Percentiles rank a stretch among this genome's conserved stretches.
Conservation (phyloP, 345 rosid genomes). For the Anastatica hierochuntica region DNA sequence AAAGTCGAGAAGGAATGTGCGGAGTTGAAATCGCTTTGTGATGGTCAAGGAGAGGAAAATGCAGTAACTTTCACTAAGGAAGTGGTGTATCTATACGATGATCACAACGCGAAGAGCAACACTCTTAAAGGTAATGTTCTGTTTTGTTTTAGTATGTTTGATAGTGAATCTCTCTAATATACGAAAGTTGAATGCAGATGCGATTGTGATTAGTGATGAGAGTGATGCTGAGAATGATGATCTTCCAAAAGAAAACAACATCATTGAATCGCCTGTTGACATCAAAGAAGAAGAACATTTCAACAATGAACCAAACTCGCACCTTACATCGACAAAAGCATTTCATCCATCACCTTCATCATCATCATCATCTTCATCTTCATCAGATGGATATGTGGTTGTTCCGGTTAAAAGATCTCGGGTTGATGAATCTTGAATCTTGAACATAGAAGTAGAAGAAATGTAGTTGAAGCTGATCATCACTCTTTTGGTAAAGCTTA, state of each 20-base stretch:
- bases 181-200: conserved; percentile 9
- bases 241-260: not conserved
- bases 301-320: not conserved
- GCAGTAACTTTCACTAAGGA: not conserved
- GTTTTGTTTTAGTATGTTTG: not conserved
- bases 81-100: not conserved
- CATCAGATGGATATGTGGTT: not conserved
- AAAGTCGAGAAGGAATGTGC: not conserved
- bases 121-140: not conserved
- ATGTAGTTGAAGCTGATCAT: not conserved
- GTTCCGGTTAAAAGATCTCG: not conserved
- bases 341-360: not conserved
- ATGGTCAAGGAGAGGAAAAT: not conserved
- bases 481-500: not conserved
- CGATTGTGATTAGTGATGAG: conserved; percentile 7
- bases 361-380: not conserved
- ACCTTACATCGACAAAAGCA: not conserved
- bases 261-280: not conserved
- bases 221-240: conserved; percentile 5
- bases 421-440: conserved; percentile 8
- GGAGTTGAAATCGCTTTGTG: not conserved
- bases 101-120: no score
- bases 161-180: not conserved
- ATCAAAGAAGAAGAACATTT: not conserved
- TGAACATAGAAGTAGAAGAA: not conserved